Percentiles rank a stretch among this genome's conserved stretches.
Conservation (phyloP, 179 eudicot species). For the Actinidia chinensis region DNA sequence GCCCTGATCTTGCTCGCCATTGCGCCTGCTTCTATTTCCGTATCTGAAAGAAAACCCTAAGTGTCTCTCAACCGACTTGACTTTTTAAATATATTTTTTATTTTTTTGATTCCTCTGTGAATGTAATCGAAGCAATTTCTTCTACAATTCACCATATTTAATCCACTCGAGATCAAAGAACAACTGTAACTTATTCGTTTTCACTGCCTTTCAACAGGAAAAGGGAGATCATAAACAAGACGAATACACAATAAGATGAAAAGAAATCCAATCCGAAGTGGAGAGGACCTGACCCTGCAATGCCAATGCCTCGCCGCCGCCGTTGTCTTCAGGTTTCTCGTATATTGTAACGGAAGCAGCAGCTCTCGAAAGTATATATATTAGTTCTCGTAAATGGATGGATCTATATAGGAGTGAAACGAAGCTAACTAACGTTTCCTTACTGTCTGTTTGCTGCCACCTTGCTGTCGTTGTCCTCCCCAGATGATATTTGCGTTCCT, state of each 20-base stretch:
- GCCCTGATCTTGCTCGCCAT: constrained; percentile 54
- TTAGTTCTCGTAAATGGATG: neutral
- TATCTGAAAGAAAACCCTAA: neutral
- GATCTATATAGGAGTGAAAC: constrained; percentile 1
- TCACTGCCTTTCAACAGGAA: neutral
- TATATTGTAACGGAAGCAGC: neutral
- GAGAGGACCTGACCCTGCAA: neutral
- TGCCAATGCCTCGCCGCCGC: neutral
- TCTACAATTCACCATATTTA: neutral
- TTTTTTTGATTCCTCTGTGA: neutral
- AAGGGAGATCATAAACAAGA: constrained; percentile 3
- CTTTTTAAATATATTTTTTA: neutral
- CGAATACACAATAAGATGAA: neutral
- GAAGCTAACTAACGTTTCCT: constrained; percentile 14
- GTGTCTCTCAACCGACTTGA: neutral
- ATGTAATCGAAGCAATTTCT: neutral
- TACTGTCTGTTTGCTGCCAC: constrained; percentile 26
- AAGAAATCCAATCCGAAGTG: neutral
- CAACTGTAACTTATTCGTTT: constrained; percentile 17
- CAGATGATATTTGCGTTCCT: neutral
- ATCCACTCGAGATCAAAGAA: neutral
- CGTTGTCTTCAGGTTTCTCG: neutral
- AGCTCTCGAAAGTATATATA: neutral
- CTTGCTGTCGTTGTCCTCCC: constrained; percentile 20
- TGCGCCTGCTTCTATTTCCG: constrained; percentile 6